A percentile compares a stretch with the other conserved stretches of the same genome.
These are phyloP conservation scores for Tylopilus orsonianus DNA, from an alignment of 1,284 basidiomycete genomes.

Conservation along the genomic window DNA sequence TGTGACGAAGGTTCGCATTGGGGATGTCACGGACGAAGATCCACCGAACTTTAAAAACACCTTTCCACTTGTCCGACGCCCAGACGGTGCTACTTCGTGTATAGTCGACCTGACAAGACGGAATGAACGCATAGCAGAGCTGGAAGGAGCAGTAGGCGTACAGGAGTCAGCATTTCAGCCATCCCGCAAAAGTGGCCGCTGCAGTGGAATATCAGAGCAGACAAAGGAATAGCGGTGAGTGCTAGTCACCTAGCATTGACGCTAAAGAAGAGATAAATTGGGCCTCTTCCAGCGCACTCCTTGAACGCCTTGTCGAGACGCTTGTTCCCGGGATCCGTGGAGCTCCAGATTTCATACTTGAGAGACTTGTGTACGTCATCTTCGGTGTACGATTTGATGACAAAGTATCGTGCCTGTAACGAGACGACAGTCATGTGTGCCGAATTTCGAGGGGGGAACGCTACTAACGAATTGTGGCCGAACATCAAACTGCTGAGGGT, in stretches of 20 bases:
- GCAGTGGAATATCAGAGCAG: slow-evolving; percentile 7
- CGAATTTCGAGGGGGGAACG: slow-evolving; percentile 5
- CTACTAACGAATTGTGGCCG: slow-evolving; percentile 70
- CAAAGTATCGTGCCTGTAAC: slow-evolving; percentile 82
- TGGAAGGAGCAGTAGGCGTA: slow-evolving; percentile 32
- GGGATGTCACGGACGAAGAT: slow-evolving; percentile 95
- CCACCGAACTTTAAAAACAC: slow-evolving; percentile 94
- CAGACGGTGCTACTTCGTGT: slow-evolving; percentile 88
- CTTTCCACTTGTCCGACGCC: slow-evolving; percentile 99
- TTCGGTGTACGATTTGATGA: slow-evolving; percentile 97
- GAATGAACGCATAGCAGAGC: not conserved
- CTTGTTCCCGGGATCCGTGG: slow-evolving; percentile 94
- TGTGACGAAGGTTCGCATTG: slow-evolving; percentile 81
- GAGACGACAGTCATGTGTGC: slow-evolving; percentile 2
- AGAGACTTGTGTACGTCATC: slow-evolving; percentile 97
- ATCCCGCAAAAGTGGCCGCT: slow-evolving; percentile 97
- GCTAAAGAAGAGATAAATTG: slow-evolving; percentile 95
- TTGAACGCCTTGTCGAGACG: slow-evolving; percentile 93
- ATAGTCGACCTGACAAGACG: slow-evolving; percentile 63
- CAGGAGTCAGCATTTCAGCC: slow-evolving; percentile 92
- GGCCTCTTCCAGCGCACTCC: slow-evolving; percentile 80
- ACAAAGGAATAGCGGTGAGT: not conserved
- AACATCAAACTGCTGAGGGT: slow-evolving; percentile 83
- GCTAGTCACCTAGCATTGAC: slow-evolving; percentile 78
- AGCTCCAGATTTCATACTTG: slow-evolving; percentile 97